Conservation (phyloP, 1,139 yeast species). For the Sugiyamaella paludigena region DNA sequence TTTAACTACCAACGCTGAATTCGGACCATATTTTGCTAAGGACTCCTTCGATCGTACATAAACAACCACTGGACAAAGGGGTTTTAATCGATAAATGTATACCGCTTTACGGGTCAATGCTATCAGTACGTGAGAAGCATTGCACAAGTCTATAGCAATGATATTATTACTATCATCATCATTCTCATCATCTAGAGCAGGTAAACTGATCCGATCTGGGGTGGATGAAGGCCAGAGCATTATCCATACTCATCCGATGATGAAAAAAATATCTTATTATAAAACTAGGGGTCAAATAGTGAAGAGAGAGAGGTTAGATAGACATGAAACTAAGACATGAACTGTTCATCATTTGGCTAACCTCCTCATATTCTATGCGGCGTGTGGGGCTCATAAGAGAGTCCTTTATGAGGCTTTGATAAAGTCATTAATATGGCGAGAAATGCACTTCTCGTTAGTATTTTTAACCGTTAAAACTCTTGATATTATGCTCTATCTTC, state of each 20-base stretch:
- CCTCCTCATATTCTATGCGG: no score
- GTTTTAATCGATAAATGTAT: conserved; percentile 29
- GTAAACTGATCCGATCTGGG: conserved; percentile 9
- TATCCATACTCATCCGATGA: background rate
- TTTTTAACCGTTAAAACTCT: no score
- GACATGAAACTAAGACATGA: no score
- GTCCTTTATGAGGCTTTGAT: no score
- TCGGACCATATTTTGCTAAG: conserved; percentile 33
- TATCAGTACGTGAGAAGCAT: conserved; percentile 21
- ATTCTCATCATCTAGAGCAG: conserved; percentile 2
- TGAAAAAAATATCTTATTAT: no score
- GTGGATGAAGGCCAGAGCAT: conserved; percentile 15
- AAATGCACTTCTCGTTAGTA: no score
- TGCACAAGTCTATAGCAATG: conserved; percentile 22
- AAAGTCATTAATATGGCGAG: no score
- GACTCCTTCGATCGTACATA: conserved; percentile 33
- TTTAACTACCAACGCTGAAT: conserved; percentile 31
- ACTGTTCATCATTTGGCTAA: no score
- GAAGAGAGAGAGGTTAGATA: no score
- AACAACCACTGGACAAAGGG: conserved; percentile 37
- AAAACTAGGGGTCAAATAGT: no score
- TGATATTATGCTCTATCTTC: no score
- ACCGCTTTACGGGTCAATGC: conserved; percentile 26
- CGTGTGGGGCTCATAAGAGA: no score
- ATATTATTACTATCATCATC: conserved; percentile 16